Evolutionary conservation across 495 filamentous ascomycete species (phyloP), one percentile per base, ranked within the genome.

Genomic region (Sphaerosporella brunnea): DNA sequence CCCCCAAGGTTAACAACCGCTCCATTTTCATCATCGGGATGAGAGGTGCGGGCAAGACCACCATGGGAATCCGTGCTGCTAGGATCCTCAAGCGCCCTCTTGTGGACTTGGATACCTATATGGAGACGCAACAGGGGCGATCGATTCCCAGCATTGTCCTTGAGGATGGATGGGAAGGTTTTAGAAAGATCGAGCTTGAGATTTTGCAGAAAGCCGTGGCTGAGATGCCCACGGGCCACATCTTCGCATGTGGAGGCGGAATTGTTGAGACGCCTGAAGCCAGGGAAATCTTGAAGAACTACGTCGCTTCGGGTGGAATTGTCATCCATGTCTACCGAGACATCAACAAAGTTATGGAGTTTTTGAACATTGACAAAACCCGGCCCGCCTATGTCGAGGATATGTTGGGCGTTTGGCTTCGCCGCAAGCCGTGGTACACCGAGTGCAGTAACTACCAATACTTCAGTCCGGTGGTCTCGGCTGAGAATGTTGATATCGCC

Each of bases 41-140:
- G 90, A 77, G 90, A 51, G 90, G 92, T 55, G 92, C 85, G 42
- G 90, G 90, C 30, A 99, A 99, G 67, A 92, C 92, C 0, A 99
- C 90, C 2, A 78, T 84, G 18, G 88, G 88, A 18, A 72, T 73
- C 15, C 93, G 84, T 81, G 79, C 86, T 58, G 74, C 77, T 2
- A 71, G 73, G 50, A 69, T 81, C 21, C 69, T 99, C 1, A 73
- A 76, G 43, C 72, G 84, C 49, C 75, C 82, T 18, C 77, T 93
- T 41, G 62, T 93, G 23, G 90, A 99, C 57, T 72, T 99, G 42
- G 90, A 99, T 57, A 72, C 72, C 2, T 82, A 87, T 56, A 71
- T 99, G 37, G 90, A 99, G 64, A 66, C 65, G 16, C 68, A 70
- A 4, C 70, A 75, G 46, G 75, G 75, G 10, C 77, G 76, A 62